Base-by-base conservation (phyloP, 305 asterid genomes). In the Fraxinus baroniana region DNA sequence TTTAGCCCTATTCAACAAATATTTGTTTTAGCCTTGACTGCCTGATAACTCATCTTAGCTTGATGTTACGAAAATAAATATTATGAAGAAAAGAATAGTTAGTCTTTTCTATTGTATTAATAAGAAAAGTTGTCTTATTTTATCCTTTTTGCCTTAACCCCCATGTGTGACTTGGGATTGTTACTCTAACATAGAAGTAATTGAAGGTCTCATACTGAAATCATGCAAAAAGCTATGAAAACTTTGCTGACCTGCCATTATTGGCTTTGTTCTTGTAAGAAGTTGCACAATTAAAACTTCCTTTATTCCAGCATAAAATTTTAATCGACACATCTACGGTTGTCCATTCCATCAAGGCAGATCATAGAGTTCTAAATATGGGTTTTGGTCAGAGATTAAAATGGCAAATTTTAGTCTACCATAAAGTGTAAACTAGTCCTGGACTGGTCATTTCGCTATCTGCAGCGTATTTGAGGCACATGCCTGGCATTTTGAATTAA, bases 401-500 rank as follows among this genome's bases (percentile, higher is more conserved):
- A 26, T 26, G 32, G 22, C 76, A 52, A 15, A 81, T 44, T 66
- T 72, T 83, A 13, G 60, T 18, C 26, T 1, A 12, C 10, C 71
- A 62, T 44, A 70, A 84, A 35, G 30, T 26, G 30, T 26, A 26
- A 0, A 26, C 83, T 78, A 70, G 30, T 36, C 79, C 77, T 24
- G 36, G 72, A 73, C 73, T 71, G 36, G 76, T 33, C 62, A 77
- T 71, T 70, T 79, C 35, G 49, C 46, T 39, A 72, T 15, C 78
- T 68, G 15, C 55, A 66, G 74, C 74, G 20, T 81, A 32, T 71
- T 78, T 83, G 78, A 82, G 84, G 80, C 81, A 60, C 76, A 32
- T 62, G 62, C 52, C 57, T 32, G 72, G 84, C 73, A 79, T 64
- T 83, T 57, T 79, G 1, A 12, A 77, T 76, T 28, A n/a, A 75